Conservation (phyloP, 75 land plant species). For the Larix kaempferi region DNA sequence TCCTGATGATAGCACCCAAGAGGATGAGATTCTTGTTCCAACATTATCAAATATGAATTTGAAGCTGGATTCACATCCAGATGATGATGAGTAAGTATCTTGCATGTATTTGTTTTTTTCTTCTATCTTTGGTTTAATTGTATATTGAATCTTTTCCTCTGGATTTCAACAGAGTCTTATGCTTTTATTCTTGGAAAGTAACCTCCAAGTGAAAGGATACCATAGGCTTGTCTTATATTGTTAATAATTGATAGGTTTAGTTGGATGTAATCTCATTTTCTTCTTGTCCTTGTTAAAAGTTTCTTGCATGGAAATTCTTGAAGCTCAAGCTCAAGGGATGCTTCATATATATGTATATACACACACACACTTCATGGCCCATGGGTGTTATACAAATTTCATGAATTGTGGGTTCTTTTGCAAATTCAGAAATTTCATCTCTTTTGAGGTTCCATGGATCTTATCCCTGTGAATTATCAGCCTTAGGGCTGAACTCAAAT, state of each 20-base stretch:
- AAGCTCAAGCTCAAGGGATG: too few relatives aligned
- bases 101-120: neutral
- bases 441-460: too few relatives aligned
- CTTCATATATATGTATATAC: too few relatives aligned
- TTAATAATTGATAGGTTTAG: neutral
- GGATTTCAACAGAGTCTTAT: neutral
- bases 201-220: neutral
- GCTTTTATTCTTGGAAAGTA: neutral
- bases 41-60: slow-evolving; percentile 35
- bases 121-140: neutral
- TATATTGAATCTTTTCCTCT: neutral
- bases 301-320: neutral
- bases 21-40: slow-evolving; percentile 23
- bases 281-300: neutral
- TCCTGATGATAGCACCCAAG: slow-evolving; percentile 10
- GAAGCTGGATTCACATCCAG: slow-evolving; percentile 43
- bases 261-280: neutral
- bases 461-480: too few relatives aligned
- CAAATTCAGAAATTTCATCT: too few relatives aligned
- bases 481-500: too few relatives aligned
- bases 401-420: too few relatives aligned
- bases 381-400: too few relatives aligned
- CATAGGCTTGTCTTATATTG: neutral
- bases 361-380: too few relatives aligned
- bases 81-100: slow-evolving; percentile 42